phyloP scores from a whole-genome alignment of 1,139 yeast genomes.

The Candida tropicalis region DNA sequence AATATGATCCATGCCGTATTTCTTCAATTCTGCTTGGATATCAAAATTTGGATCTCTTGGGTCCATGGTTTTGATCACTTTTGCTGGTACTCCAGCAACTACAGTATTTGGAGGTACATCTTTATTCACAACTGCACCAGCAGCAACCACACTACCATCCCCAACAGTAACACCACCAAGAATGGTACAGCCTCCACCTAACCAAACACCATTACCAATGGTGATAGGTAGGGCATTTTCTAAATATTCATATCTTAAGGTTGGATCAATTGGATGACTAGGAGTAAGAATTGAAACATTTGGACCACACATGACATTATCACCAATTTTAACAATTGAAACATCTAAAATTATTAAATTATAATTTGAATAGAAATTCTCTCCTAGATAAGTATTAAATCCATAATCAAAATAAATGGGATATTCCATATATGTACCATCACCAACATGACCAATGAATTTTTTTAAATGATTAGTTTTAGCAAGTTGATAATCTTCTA shows the following conservation, averaged over 20 bases:
- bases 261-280: conserved; percentile 61
- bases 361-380: conserved; percentile 56
- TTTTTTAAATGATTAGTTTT: conserved; percentile 36
- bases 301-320: conserved; percentile 63
- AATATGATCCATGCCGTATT: conserved; percentile 15
- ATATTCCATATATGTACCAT: conserved; percentile 46
- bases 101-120: conserved; percentile 56
- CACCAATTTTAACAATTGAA: conserved; percentile 62
- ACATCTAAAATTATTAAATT: conserved; percentile 62
- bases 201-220: conserved; percentile 69
- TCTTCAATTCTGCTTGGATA: conserved; percentile 12
- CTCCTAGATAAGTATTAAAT: conserved; percentile 52
- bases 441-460: conserved; percentile 49
- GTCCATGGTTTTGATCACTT: conserved; percentile 38
- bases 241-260: conserved; percentile 41
- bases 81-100: conserved; percentile 65
- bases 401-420: conserved; percentile 65
- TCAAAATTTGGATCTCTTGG: conserved; percentile 18
- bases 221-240: conserved; percentile 59
- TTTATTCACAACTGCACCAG: conserved; percentile 64
- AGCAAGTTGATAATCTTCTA: conserved; percentile 28
- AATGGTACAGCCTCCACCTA: conserved; percentile 56
- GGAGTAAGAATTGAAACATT: conserved; percentile 63
- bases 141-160: conserved; percentile 63
- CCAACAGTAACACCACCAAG: conserved; percentile 73